These are phyloP conservation scores for Plasmodium fragile DNA, from an alignment of 169 alveolate genomes.

Conservation along the genomic window DNA sequence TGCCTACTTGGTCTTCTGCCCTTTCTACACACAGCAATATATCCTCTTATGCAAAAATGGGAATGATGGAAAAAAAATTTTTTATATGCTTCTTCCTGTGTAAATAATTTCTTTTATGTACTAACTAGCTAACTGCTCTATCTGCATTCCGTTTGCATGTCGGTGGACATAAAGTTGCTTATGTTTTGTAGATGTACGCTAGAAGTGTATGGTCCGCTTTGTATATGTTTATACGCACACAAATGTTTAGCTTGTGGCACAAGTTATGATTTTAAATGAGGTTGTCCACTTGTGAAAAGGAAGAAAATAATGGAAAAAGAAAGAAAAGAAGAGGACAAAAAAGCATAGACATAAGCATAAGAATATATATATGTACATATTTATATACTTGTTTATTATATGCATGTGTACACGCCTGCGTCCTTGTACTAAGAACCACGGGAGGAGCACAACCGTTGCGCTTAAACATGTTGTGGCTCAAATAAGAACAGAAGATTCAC, in stretches of 20 bases:
- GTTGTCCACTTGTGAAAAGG: background rate
- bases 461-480: background rate
- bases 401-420: background rate
- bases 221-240: background rate
- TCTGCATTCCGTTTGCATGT: background rate
- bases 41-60: background rate
- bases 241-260: background rate
- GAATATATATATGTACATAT: background rate
- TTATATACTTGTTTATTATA: background rate
- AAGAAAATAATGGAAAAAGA: background rate
- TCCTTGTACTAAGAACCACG: background rate
- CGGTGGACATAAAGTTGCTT: background rate
- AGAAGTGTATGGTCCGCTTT: background rate
- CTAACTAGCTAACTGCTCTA: conserved; percentile 3
- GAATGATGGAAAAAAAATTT: background rate
- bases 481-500: background rate
- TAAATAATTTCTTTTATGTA: background rate
- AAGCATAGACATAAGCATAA: background rate
- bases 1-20: background rate
- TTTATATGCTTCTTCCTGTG: background rate
- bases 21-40: background rate
- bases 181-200: background rate
- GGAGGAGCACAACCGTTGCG: background rate
- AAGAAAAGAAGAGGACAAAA: background rate
- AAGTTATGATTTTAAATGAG: background rate